Conservation (phyloP, 2,329 filamentous ascomycete genomes). For the Colletotrichum plurivorum region DNA sequence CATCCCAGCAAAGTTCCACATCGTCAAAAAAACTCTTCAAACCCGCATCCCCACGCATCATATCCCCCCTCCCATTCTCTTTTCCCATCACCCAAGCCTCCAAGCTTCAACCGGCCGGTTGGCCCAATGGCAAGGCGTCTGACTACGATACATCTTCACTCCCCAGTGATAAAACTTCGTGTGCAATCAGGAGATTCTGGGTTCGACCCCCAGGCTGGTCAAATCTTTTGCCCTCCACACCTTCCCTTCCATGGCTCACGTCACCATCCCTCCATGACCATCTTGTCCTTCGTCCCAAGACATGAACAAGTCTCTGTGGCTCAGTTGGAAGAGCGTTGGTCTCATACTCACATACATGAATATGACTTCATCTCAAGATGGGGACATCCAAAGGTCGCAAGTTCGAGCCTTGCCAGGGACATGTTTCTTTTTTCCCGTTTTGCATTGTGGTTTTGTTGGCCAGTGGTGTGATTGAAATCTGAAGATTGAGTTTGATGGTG, state of each 20-base stretch:
- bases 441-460: neutral
- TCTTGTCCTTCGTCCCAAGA: neutral
- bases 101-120: conserved; percentile 41
- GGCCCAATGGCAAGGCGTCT: conserved; percentile 60
- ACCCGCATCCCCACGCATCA: neutral
- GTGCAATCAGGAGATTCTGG: conserved; percentile 42
- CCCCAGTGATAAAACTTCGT: no score
- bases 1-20: neutral
- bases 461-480: no score
- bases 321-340: conserved; percentile 20
- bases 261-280: neutral
- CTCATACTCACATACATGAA: neutral
- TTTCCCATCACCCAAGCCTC: neutral
- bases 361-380: conserved; percentile 11
- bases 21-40: neutral
- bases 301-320: conserved; percentile 11
- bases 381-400: conserved; percentile 33
- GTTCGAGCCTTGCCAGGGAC: conserved; percentile 32
- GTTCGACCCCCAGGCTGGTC: conserved; percentile 42
- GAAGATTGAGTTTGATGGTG: neutral
- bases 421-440: neutral
- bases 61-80: neutral
- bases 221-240: neutral
- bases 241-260: neutral
- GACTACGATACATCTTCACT: conserved; percentile 50